Conservation (phyloP, 2,329 filamentous ascomycete species). For the Gaeumannomyces tritici region DNA sequence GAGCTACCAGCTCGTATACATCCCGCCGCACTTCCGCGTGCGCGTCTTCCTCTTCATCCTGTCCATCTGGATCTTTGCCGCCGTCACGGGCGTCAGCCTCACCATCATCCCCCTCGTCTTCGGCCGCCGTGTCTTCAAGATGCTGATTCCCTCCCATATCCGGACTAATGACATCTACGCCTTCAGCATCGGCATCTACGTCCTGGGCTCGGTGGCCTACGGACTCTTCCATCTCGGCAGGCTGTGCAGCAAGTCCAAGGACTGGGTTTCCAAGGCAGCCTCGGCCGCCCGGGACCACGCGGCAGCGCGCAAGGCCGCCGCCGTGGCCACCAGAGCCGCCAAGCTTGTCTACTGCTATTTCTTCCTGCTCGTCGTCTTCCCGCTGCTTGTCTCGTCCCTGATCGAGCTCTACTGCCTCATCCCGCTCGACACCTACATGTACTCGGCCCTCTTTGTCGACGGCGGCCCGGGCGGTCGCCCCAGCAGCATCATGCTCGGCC, state of each 20-base stretch:
- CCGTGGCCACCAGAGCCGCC: conserved; percentile 20
- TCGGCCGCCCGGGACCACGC: conserved; percentile 14
- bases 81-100: conserved; percentile 71
- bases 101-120: conserved; percentile 82
- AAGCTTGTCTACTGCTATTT: conserved; percentile 65
- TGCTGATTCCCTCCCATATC: conserved; percentile 60
- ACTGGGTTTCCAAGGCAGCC: conserved; percentile 17
- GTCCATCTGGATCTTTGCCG: conserved; percentile 88
- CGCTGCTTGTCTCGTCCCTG: conserved; percentile 67
- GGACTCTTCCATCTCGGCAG: conserved; percentile 39
- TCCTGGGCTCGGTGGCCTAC: conserved; percentile 62
- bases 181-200: conserved; percentile 82
- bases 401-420: conserved; percentile 85
- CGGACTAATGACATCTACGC: conserved; percentile 93
- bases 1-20: conserved; percentile 63
- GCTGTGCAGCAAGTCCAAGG: conserved; percentile 22
- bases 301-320: conserved; percentile 18
- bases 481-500: conserved; percentile 18
- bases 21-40: conserved; percentile 75
- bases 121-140: conserved; percentile 68
- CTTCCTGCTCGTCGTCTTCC: conserved; percentile 68
- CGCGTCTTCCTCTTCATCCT: conserved; percentile 81
- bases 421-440: conserved; percentile 73
- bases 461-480: conserved; percentile 14
- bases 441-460: conserved; percentile 17